These are phyloP conservation scores for Fusarium tuaranense DNA, from an alignment of 2,329 filamentous ascomycete species.

Conservation along the genomic window DNA sequence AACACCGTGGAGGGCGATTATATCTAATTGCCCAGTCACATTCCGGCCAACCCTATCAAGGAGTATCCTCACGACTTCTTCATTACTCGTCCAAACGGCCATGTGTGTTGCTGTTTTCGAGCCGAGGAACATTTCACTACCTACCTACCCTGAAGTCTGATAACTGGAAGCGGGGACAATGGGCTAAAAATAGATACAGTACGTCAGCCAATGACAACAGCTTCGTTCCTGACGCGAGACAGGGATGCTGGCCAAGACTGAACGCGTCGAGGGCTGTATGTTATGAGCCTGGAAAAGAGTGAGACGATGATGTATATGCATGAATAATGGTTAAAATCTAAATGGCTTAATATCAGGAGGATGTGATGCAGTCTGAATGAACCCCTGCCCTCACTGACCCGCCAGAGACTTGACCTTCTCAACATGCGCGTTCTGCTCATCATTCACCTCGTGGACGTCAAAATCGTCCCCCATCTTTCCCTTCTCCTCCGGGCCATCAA, in stretches of 20 bases:
- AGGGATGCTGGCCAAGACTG: neutral
- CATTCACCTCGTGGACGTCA: neutral
- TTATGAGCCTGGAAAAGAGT: neutral
- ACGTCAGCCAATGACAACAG: neutral
- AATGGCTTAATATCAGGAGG: neutral
- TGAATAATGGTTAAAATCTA: neutral
- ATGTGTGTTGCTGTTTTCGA: neutral
- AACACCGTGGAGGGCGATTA: neutral
- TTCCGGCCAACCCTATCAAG: neutral
- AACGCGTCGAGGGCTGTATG: neutral
- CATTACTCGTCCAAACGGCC: neutral
- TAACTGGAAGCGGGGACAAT: neutral
- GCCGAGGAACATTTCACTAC: too few relatives aligned
- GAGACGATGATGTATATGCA: neutral
- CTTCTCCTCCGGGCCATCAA: constrained; percentile 15
- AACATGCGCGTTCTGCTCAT: neutral
- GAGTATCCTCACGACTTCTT: neutral
- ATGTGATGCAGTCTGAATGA: neutral
- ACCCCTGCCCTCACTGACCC: neutral
- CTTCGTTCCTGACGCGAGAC: neutral
- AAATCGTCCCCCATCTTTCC: neutral
- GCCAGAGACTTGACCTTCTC: neutral
- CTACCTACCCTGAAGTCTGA: neutral
- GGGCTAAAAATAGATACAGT: neutral
- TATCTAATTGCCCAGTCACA: neutral